Conservation (phyloP, 768 basidiomycete species). For the Hysterangium stoloniferum region DNA sequence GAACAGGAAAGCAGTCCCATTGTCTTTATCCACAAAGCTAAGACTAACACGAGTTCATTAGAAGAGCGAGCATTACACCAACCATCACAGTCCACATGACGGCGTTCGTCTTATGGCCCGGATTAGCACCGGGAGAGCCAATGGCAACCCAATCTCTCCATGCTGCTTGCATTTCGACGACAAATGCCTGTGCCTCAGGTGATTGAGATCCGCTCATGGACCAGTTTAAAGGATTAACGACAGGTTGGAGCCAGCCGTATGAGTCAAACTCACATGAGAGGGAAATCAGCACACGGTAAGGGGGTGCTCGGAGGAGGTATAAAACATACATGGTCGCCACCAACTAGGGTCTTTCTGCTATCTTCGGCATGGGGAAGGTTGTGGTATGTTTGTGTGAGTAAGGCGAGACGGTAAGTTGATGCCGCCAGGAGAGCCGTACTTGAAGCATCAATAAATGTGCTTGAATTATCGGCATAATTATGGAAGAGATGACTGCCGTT, state of each 20-base stretch:
- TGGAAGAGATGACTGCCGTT: constrained; percentile 45
- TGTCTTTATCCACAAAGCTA: too few species aligned
- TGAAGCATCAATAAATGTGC: constrained; percentile 64
- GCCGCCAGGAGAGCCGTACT: constrained; percentile 69
- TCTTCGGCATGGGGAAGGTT: constrained; percentile 53
- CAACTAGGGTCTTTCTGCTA: constrained; percentile 35
- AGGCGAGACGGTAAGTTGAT: constrained; percentile 66
- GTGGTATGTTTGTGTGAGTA: constrained; percentile 40
- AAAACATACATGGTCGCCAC: constrained; percentile 10
- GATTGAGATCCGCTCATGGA: constrained; percentile 41
- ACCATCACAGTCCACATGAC: too few species aligned
- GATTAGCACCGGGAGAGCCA: constrained; percentile 46
- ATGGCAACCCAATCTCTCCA: constrained; percentile 64
- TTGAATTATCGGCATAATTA: constrained; percentile 60
- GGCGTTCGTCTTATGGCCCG: too few species aligned
- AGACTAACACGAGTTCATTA: too few species aligned
- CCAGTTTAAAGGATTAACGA: constrained; percentile 63
- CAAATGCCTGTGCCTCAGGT: constrained; percentile 76
- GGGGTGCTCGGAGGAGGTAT: background rate
- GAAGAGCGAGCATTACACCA: too few species aligned
- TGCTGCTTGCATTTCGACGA: constrained; percentile 65
- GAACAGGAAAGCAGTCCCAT: too few species aligned
- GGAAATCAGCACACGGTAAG: constrained; percentile 10
- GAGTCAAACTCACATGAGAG: constrained; percentile 37
- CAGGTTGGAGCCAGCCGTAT: constrained; percentile 63